Base-by-base conservation (phyloP, 208 protist species). In the Wallacemonas sp. region DNA sequence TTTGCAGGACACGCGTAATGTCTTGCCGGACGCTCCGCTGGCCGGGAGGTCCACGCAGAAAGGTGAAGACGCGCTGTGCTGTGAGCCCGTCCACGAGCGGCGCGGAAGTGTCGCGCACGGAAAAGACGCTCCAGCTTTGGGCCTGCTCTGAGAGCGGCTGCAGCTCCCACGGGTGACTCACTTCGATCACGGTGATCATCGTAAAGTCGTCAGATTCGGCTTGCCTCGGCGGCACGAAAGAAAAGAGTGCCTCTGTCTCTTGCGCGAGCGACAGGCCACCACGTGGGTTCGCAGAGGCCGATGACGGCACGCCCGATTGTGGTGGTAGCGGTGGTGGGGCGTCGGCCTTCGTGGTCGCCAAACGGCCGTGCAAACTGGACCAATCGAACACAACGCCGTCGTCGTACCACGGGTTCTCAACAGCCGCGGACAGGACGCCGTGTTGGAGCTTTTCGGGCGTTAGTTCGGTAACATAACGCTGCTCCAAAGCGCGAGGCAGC, bases 321-420 rank as follows among this genome's bases (percentile, higher is more conserved):
- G 36, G 21, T 6, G 36, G 33, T 38, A 21, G 33, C 47, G 33
- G 5, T n/a, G 49, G 21, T 68, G 39, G 11, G 24, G 19, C 1
- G 29, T n/a, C n/a, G 54, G 24, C 2, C 38, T 47, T 30, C 29
- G 24, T 19, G 19, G 30, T 2, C 27, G 27, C 33, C 14, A 90
- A 66, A 1, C 80, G 67, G 36, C 76, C 66, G 65, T 91, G 85
- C 23, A 91, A 76, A 16, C 47, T 52, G 2, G 75, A 70, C 85
- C 85, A 91, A 54, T 91, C 81, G 52, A 87, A 85, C 21, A 69
- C 72, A 33, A 91, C 73, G 11, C 81, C 81, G n/a, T 65, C 73
- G 24, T 85, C 81, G 54, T 91, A 91, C 85, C 81, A 88, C 21
- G 80, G 71, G 39, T 86, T 81, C 24, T 64, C 68, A 11, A 44